phyloP scores from a whole-genome alignment of 2,329 filamentous ascomycete genomes.

The Aspergillus pseudonomiae region DNA sequence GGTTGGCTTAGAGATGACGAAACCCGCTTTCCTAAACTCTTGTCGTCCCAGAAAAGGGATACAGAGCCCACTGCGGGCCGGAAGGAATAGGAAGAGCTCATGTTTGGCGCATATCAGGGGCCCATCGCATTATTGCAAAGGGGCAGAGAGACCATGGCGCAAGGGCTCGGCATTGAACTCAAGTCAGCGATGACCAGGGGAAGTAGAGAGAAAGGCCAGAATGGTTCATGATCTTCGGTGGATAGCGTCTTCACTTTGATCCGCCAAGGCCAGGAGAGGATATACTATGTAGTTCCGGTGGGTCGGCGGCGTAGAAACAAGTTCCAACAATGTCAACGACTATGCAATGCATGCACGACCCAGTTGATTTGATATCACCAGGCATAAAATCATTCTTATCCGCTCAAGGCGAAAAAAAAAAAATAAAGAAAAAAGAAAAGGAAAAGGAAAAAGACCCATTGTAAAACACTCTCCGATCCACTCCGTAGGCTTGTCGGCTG shows the following conservation, averaged over 20 bases:
- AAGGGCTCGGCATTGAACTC: conserved; percentile 6
- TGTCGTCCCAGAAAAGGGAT: conserved; percentile 11
- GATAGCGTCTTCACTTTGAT: conserved; percentile 2
- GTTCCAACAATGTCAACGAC: conserved; percentile 9
- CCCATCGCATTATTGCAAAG: conserved; percentile 8
- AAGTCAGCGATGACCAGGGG: conserved; percentile 4
- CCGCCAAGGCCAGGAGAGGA: conserved; percentile 8
- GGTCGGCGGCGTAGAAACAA: conserved; percentile 9
- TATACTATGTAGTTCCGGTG: conserved; percentile 4
- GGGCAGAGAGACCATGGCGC: conserved; percentile 10
- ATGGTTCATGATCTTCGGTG: conserved; percentile 13
- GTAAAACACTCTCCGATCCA: not conserved
- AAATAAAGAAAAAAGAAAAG: not conserved
- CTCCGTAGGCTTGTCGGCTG: not conserved
- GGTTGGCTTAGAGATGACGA: conserved; percentile 15
- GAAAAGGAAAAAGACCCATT: not conserved
- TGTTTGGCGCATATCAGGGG: conserved; percentile 18
- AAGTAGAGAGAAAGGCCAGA: not conserved
- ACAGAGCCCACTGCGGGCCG: conserved; percentile 10
- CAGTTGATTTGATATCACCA: not conserved
- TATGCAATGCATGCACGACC: conserved; percentile 5
- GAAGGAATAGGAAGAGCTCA: conserved; percentile 13
- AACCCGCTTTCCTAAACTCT: conserved; percentile 10
- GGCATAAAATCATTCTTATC: not conserved
- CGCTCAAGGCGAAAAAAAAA: not conserved